Conservation (phyloP, 257 asterid genomes). For the Verbena officinalis region DNA sequence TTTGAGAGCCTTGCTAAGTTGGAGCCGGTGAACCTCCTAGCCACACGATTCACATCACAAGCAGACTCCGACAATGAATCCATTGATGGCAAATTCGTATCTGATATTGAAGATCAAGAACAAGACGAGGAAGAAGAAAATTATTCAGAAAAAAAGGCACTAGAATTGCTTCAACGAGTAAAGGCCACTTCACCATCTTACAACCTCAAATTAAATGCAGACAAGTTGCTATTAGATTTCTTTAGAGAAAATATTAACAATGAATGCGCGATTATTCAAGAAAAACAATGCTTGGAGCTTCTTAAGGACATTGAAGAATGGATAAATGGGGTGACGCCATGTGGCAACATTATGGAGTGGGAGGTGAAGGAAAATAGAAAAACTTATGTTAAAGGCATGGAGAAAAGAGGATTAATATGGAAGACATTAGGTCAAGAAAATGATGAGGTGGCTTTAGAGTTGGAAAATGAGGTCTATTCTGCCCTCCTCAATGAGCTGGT, state of each 20-base stretch:
- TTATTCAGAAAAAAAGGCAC: slow-evolving; percentile 33
- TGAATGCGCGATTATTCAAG: neutral
- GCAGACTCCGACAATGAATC: slow-evolving; percentile 50
- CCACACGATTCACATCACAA: slow-evolving; percentile 43
- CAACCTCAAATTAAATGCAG: slow-evolving; percentile 37
- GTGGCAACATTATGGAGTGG: slow-evolving; percentile 42
- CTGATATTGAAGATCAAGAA: slow-evolving; percentile 37
- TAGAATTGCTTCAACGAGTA: slow-evolving; percentile 41
- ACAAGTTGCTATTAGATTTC: slow-evolving; percentile 59
- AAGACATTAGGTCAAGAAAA: slow-evolving; percentile 47
- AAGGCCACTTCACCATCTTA: slow-evolving; percentile 41
- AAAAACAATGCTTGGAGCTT: slow-evolving; percentile 4
- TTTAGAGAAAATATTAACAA: slow-evolving; percentile 42
- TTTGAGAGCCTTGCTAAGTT: slow-evolving; percentile 64
- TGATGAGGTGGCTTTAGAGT: slow-evolving; percentile 49
- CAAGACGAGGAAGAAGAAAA: slow-evolving; percentile 27
- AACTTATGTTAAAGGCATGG: slow-evolving; percentile 64
- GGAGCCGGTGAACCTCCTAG: slow-evolving; percentile 65
- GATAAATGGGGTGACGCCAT: slow-evolving; percentile 43
- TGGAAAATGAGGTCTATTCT: slow-evolving; percentile 57
- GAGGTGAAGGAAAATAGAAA: slow-evolving; percentile 51
- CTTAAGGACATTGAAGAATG: slow-evolving; percentile 48
- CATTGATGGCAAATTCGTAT: slow-evolving; percentile 24
- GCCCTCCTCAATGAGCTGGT: slow-evolving; percentile 55
- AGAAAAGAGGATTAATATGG: slow-evolving; percentile 66